Evolutionary conservation across 1,139 yeast species (phyloP), one percentile per base, ranked within the genome.

Genomic region (Cylindricascospora bacillispora): DNA sequence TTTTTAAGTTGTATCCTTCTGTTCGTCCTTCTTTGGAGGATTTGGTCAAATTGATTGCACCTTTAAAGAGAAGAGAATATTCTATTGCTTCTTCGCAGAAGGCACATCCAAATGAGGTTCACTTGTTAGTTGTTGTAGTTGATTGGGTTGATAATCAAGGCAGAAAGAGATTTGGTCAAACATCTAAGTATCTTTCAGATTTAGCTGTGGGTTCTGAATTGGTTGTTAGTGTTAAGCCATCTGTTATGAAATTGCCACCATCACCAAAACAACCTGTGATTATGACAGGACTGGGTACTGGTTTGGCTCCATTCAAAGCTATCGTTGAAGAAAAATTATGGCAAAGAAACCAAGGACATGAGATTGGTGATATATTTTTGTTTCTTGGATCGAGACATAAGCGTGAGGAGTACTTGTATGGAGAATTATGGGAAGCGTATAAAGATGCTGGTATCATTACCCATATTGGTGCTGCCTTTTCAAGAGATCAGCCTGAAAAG

Each of bases 251-350:
- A 62, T 67, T 86, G 40, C 97, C 98, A 37, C 80, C 89, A 45
- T 67, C 72, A 39, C 68, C 94, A 7, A 70, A 75, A 27, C 92
- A 82, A 54, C 97, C 98, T 18, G 79, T 89, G 46, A 76, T 89
- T 39, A 86, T 89, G 97, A 78, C 94, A 42, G 98, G 98, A 48
- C 68, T 89, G 44, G 98, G 98, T 60, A 89, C 98, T 34, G 98
- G 98, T 40, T 70, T 89, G 47, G 98, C 98, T 14, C 98, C 98
- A 35, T 89, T 89, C 73, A 86, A 89, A 65, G 98, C 97, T 1
- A 85, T 89, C 51, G 70, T 86, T 37, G 97, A 89, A 60, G 97
- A 89, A 60, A 86, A 85, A 64, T 71, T 80, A 47, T 83, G 93
- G 86, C 97, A 89, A 63, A 67, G 76, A 55, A 70, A 78, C 45